These are phyloP conservation scores for Austroboletus rostrupii DNA, from an alignment of 1,284 basidiomycete genomes.

Conservation along the genomic window DNA sequence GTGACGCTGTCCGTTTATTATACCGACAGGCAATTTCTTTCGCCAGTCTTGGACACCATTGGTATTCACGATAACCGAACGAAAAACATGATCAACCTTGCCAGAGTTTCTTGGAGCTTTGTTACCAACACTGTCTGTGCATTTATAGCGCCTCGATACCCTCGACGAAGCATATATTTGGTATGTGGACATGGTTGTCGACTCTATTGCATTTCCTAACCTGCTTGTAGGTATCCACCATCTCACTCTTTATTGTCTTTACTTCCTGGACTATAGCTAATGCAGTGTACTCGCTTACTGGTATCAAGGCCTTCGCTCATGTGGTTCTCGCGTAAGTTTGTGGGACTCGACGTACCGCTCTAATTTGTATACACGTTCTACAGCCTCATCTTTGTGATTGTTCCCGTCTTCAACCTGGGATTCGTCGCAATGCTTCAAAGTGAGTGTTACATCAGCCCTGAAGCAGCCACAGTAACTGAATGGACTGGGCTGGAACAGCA, in stretches of 20 bases:
- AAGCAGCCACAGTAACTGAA: no score
- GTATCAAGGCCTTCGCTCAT: neutral
- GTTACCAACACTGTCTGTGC: no score
- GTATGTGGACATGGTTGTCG: no score
- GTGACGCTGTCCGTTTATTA: neutral
- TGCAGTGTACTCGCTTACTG: conserved; percentile 9
- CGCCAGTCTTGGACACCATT: no score
- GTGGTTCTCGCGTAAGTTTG: conserved; percentile 8
- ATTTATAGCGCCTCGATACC: no score
- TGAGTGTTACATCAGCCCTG: neutral
- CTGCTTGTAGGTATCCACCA: conserved; percentile 3
- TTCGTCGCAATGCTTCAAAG: neutral
- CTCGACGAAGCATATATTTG: no score
- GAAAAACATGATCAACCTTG: no score
- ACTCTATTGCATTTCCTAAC: neutral
- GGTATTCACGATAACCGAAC: no score
- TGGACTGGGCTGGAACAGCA: neutral
- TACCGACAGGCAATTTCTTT: no score
- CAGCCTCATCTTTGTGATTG: conserved; percentile 8
- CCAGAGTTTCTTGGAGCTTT: no score
- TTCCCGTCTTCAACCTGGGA: neutral
- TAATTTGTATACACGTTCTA: neutral
- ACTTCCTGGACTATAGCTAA: conserved; percentile 13
- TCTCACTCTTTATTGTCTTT: conserved; percentile 15
- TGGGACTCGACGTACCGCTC: neutral